Evolutionary conservation across 176 grass and related monocot genomes (phyloP), one percentile per base, ranked within the genome.

Genomic region (Dendrocalamus sinicus): DNA sequence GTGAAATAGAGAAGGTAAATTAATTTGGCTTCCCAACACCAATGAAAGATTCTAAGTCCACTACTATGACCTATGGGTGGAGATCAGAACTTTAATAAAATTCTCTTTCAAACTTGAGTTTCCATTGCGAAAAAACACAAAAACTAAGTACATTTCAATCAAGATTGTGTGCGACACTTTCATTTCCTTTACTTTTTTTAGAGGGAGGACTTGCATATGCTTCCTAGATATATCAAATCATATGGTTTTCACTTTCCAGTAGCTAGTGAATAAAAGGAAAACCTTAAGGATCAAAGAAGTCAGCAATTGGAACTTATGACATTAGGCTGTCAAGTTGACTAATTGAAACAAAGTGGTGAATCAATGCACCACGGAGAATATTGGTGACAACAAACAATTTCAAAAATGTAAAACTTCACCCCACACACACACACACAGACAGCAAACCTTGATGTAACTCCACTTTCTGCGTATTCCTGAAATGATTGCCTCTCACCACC

Each of bases 361-460:
- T 30, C 12, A 44, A 55, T 14, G 52, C n/a, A 59, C 83, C 40
- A 67, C 66, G 14, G 9, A 67, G n/a, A 50, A 86, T 90, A 55
- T n/a, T 68, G 57, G 30, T 22, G 11, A 61, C 69, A 72, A 12
- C 17, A 81, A 73, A 67, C 30, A 75, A 57, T 74, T 84, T 85
- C 11, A 68, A 24, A 51, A 80, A 73, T 51, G 3, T 59, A 85
- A 75, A 78, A 79, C 9, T 24, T 12, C 59, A 62, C 44, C 8
- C 30, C 30, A 1, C 30, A 1, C 30, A 2, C 28, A 50, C 28
- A 61, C n/a, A 46, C 44, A 70, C 10, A 66, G 43, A 30, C 66
- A 71, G 45, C 82, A 87, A 89, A 99, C 94, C 96, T 99, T 90
- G 92, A 90, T 74, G 90, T 75, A 88, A 84, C 88, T 86, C 81